Conservation (phyloP, 352 stramenopile genomes). For the Phytopythium sindhum region DNA sequence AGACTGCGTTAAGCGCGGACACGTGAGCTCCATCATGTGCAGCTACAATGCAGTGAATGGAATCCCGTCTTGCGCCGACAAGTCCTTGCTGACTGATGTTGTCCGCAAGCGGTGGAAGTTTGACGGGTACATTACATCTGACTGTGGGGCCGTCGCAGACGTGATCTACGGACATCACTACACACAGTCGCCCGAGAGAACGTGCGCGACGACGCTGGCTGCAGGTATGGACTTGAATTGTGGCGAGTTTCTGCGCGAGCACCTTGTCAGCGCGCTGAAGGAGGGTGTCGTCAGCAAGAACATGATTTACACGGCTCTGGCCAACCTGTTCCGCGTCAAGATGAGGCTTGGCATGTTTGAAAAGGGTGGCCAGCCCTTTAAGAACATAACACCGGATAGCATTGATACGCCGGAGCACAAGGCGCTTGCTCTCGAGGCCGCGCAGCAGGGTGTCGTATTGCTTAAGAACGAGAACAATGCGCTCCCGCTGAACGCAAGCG, state of each 20-base stretch:
- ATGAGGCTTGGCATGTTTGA: conserved; percentile 91
- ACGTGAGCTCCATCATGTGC: conserved; percentile 91
- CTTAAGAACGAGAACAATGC: conserved; percentile 81
- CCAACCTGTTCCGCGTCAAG: conserved; percentile 78
- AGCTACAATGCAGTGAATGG: conserved; percentile 95
- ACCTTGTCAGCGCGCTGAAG: conserved; percentile 61
- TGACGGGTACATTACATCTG: conserved; percentile 90
- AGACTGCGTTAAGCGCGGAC: conserved; percentile 71
- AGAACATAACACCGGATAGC: conserved; percentile 37
- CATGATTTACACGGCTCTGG: conserved; percentile 63
- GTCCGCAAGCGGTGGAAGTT: conserved; percentile 88
- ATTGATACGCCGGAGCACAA: conserved; percentile 57
- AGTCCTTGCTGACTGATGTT: conserved; percentile 66
- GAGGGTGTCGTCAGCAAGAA: conserved; percentile 55
- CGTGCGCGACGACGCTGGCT: conserved; percentile 51
- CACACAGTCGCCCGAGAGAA: conserved; percentile 55
- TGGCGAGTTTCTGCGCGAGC: conserved; percentile 57
- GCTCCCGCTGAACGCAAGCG: conserved; percentile 47
- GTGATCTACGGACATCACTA: conserved; percentile 78
- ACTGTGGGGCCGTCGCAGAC: conserved; percentile 88
- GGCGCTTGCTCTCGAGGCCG: conserved; percentile 58
- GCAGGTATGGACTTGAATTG: conserved; percentile 87
- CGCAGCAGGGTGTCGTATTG: conserved; percentile 79
- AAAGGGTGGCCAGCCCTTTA: conserved; percentile 56
- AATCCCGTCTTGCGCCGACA: conserved; percentile 87